A percentile compares a stretch with the other conserved stretches of the same genome.
phyloP scores from a whole-genome alignment of 768 basidiomycete species.

The Kwoniella dejecticola region DNA sequence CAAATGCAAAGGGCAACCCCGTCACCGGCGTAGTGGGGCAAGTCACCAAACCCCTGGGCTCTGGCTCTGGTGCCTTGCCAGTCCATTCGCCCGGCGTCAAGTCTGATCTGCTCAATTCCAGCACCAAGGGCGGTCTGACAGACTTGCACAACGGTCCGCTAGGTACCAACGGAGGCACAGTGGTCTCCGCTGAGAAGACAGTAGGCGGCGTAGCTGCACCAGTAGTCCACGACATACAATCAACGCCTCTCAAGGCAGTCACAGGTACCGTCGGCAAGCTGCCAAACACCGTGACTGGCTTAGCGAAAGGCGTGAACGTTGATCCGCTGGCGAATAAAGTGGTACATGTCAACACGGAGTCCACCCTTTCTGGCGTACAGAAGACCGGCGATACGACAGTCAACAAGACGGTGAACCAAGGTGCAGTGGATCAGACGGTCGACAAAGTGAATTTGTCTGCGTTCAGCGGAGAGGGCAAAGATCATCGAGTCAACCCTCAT shows the following conservation, averaged over 20 bases:
- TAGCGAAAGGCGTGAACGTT: not conserved
- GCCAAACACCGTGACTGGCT: not conserved
- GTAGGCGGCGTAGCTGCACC: not conserved
- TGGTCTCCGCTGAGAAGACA: not conserved
- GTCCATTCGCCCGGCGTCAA: no score
- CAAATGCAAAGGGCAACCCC: no score
- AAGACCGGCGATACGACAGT: no score
- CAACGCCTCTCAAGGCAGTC: not conserved
- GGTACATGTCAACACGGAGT: slow-evolving; percentile 1
- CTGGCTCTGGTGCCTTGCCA: no score
- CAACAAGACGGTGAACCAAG: not conserved
- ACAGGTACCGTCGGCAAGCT: slow-evolving; percentile 1
- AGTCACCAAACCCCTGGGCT: no score
- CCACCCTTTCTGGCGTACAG: slow-evolving; percentile 1
- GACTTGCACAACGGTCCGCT: no score
- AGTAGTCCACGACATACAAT: not conserved
- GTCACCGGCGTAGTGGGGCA: no score
- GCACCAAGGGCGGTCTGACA: not conserved
- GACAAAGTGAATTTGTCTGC: slow-evolving; percentile 7
- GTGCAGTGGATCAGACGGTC: not conserved
- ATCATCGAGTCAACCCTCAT: slow-evolving; percentile 5
- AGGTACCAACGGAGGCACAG: no score
- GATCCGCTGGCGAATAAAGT: slow-evolving; percentile 4
- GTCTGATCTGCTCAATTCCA: not conserved
- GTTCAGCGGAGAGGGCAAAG: not conserved